Percentiles rank a stretch among this genome's conserved stretches.
phyloP scores from a whole-genome alignment of 352 stramenopile species.

The Pythium rhizo-oryzae region DNA sequence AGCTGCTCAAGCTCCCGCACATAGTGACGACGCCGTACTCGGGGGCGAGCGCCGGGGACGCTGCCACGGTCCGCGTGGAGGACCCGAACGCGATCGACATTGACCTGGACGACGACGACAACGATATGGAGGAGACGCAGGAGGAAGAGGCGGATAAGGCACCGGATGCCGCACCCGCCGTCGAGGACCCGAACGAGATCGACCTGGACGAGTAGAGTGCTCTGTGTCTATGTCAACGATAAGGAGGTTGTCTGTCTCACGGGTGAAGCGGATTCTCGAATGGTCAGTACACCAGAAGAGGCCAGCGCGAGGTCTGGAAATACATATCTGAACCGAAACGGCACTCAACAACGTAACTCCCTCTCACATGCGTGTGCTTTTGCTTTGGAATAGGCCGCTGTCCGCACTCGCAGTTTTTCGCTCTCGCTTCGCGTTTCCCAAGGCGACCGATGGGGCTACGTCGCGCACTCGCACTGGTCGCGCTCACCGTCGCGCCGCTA shows the following conservation, averaged over 20 bases:
- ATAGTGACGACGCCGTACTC: slow-evolving; percentile 93
- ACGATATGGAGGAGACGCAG: too few species aligned
- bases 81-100: slow-evolving; percentile 44
- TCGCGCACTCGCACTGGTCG: slow-evolving; percentile 1
- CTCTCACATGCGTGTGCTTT: not conserved
- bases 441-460: not conserved
- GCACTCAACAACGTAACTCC: not conserved
- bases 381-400: not conserved
- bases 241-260: too few species aligned
- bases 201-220: slow-evolving; percentile 24
- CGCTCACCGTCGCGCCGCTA: not conserved
- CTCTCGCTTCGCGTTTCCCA: not conserved
- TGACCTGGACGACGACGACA: slow-evolving; percentile 33
- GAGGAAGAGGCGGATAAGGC: not conserved
- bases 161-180: not conserved
- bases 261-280: not conserved
- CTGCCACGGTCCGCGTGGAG: slow-evolving; percentile 15
- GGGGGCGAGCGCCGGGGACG: slow-evolving; percentile 1
- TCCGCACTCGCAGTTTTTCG: not conserved
- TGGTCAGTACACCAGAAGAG: not conserved
- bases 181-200: slow-evolving; percentile 30
- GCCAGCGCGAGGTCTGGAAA: not conserved
- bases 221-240: not conserved
- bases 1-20: slow-evolving; percentile 93
- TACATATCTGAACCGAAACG: not conserved